Evolutionary conservation across 129 eudicot species (phyloP).

Genomic region (Centaurea solstitialis): DNA sequence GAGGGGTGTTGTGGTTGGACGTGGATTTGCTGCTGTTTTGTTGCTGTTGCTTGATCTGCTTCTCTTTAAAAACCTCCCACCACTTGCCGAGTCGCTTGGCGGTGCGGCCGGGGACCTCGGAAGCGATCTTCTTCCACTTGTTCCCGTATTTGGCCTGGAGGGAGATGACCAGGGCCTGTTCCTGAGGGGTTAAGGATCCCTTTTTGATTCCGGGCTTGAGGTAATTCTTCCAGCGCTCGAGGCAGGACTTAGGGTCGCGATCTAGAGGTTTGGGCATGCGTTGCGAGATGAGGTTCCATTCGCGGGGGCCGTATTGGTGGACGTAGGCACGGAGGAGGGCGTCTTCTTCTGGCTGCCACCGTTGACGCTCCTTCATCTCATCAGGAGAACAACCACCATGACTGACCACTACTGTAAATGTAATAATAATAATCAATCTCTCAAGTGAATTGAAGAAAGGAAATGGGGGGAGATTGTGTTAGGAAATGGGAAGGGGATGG

Average conservation of each 20-base stretch:
- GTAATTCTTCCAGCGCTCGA: conserved; percentile 71
- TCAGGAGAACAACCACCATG: too few species aligned
- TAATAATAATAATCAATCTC: not conserved
- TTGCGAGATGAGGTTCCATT: conserved; percentile 65
- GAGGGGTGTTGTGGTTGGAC: not conserved
- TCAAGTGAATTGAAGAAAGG: too few species aligned
- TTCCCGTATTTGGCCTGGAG: conserved; percentile 75
- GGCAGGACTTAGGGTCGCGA: conserved; percentile 68
- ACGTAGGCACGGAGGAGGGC: conserved; percentile 72
- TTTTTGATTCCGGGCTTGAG: conserved; percentile 66
- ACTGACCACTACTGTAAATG: too few species aligned
- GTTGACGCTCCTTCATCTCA: conserved; percentile 65
- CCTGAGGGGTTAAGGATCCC: conserved; percentile 58
- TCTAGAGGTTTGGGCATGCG: conserved; percentile 58
- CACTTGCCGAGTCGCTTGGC: conserved; percentile 67
- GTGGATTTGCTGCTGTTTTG: conserved; percentile 25
- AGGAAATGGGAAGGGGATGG: not conserved
- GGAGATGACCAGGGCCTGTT: conserved; percentile 53
- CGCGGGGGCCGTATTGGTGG: conserved; percentile 54
- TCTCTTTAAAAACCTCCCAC: conserved; percentile 80
- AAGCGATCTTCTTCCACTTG: conserved; percentile 76
- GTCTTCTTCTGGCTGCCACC: conserved; percentile 88
- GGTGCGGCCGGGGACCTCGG: conserved; percentile 72
- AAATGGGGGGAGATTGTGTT: not conserved
- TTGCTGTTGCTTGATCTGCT: conserved; percentile 49